Evolutionary conservation across 805 yeast genomes (phyloP), one percentile per base, ranked within the genome.

Genomic region (Hanseniaspora pseudoguilliermondii): DNA sequence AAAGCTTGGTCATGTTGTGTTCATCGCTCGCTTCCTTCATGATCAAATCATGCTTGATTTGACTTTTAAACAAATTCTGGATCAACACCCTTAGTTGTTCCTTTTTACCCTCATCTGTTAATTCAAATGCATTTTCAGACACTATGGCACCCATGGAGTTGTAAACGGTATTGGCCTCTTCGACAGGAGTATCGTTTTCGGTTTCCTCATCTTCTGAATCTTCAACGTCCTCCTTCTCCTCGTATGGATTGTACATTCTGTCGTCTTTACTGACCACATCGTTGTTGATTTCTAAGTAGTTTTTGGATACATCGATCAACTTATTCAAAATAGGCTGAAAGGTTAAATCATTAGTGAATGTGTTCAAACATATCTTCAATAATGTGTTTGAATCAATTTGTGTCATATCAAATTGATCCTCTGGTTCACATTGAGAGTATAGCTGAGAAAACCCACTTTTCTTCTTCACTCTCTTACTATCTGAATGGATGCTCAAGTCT

Each of bases 321-420:
- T 49, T 55, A 18, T 49, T 54, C 11, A 42, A 29, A 32, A 54
- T 35, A 6, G 47, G 52, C 34, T 59, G 58, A 23, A 42, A 18
- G 47, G 57, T 34, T 55, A 57, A 32, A 21, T 44, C 57, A 38
- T 55, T 49, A 32, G 50, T 55, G 41, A 55, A 71, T 0, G 95
- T 88, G 79, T 77, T 56, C 79, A 71, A 16, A 83, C 86, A 76
- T 83, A 82, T 47, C 78, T 75, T 23, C 75, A 64, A 76, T 56
- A 89, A 75, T 0, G 84, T 73, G 51, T 80, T 79, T 23, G 76
- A 77, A 5, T 93, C 84, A 8, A 93, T 71, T 10, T 78, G 71
- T 2, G 86, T 74, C 55, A 87, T 78, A 65, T 91, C 91, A 25
- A 61, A 60, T 21, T 65, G 60, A 16, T 53, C 47, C 25, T 59